Evolutionary conservation across 2,329 filamentous ascomycete species (phyloP), one percentile per base, ranked within the genome.

Genomic region (Penicillium nordicum): DNA sequence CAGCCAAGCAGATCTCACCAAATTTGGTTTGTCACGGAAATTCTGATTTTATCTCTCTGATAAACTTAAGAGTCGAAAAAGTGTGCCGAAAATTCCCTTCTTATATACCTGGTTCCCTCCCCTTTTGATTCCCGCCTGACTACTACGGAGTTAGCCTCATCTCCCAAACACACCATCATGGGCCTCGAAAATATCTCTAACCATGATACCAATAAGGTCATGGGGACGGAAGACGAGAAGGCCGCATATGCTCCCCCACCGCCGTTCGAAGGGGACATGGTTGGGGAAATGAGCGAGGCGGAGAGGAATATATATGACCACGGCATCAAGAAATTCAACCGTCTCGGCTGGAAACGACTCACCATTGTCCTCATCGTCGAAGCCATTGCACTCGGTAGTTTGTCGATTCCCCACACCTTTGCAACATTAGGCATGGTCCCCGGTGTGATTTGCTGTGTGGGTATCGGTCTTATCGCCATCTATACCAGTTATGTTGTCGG

Each of bases 361-460:
- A 79, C 77, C 1, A 68, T 79, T 32, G 76, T 78, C 58, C 65
- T 79, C 46, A 78, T 80, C 40, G 78, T 79, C 38, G 78, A 80
- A 60, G 77, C 78, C 16, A 79, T 79, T 57, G 76, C 77, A 7
- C 71, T 80, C 14, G 78, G 78, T 47, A 74, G 72, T 25, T 68
- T 78, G 55, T 75, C 75, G 50, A 66, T 78, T 25, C 75, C 78
- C 10, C 73, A 69, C 47, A 75, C 76, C 12, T 77, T 79, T 42
- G 75, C 75, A 3, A 74, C 68, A 10, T 65, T 78, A 2, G 76
- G 76, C 43, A 77, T 78, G 73, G 70, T 78, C 11, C 69, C 71
- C 10, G 76, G 77, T 55, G 72, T 78, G 25, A 72, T 78, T 57
- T 63, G 74, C 58, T 70, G 67, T n/a, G 62, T 79, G 6, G 74